phyloP scores from a whole-genome alignment of 768 basidiomycete species.

The Sutorius australiensis region DNA sequence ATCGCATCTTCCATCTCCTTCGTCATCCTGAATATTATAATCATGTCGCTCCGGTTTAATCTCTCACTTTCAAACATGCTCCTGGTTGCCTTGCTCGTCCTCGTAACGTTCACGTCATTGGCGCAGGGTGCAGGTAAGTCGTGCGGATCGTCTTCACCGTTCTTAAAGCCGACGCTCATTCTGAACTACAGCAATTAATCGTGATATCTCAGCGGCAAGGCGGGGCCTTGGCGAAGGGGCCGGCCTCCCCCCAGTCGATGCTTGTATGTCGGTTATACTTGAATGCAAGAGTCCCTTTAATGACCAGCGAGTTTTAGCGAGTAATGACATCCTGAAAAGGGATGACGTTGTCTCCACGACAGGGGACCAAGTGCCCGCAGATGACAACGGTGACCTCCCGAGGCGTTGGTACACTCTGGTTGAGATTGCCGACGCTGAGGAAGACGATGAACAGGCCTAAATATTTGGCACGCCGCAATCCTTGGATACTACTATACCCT shows the following conservation, averaged over 20 bases:
- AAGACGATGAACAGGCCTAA: conserved; percentile 1
- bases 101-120: conserved; percentile 6
- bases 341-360: neutral
- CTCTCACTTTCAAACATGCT: neutral
- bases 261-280: conserved; percentile 1
- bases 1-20: neutral
- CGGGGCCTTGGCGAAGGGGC: neutral
- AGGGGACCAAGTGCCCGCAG: neutral
- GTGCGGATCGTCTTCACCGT: neutral
- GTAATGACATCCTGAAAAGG: neutral
- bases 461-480: neutral
- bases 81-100: neutral
- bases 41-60: neutral
- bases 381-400: neutral
- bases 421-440: neutral
- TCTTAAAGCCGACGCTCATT: neutral
- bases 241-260: neutral
- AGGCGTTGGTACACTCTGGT: conserved; percentile 9
- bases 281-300: neutral
- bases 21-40: neutral
- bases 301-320: neutral
- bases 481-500: neutral
- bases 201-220: neutral
- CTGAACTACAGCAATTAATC: conserved; percentile 2
- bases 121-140: conserved; percentile 8